Evolutionary conservation across 2,329 filamentous ascomycete species (phyloP), one percentile per base, ranked within the genome.

Genomic region (Mariannaea sp.): DNA sequence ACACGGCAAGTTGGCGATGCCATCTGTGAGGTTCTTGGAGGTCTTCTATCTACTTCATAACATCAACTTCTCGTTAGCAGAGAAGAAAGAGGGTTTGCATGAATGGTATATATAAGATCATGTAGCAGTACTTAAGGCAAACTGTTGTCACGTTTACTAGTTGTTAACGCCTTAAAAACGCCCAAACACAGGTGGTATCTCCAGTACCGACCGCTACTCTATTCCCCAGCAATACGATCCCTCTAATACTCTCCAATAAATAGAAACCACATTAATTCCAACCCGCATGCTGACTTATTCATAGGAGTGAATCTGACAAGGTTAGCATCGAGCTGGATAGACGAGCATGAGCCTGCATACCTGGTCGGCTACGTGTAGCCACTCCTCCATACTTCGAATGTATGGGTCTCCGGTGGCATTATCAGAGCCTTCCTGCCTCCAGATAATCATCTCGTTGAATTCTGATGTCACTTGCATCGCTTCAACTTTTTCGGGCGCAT

Each of bases 381-480:
- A 96, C 71, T 96, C 92, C 60, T 87, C 81, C 36, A 96, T 75
- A 0, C 87, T 85, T 68, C 88, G 87, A 4, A 90, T 77, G 68
- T 91, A 94, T 1, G 81, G 77, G 71, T 96, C 90, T 5, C 74
- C 74, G 22, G 77, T 77, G 1, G 78, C 77, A 55, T 87, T 5
- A 85, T 85, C 43, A 83, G 64, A 1, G 75, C 71, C 61, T 94
- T n/a, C 92, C 70, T 96, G 92, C 0, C 83, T 86, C 92, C 92
- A 97, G n/a, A 96, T 80, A 3, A 90, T 74, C 44, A 96, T 70
- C 49, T 88, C 79, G 6, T 91, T 84, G 67, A 97, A 97, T 13
- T 78, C 78, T 1, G 84, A 85, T 16, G 85, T 77, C 36, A 83
- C 76, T 44, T 88, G 80, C 61, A 93, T 73, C 16, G 77, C 77